Base-by-base conservation (phyloP, 179 eudicot species). In the Corrigiola litoralis region DNA sequence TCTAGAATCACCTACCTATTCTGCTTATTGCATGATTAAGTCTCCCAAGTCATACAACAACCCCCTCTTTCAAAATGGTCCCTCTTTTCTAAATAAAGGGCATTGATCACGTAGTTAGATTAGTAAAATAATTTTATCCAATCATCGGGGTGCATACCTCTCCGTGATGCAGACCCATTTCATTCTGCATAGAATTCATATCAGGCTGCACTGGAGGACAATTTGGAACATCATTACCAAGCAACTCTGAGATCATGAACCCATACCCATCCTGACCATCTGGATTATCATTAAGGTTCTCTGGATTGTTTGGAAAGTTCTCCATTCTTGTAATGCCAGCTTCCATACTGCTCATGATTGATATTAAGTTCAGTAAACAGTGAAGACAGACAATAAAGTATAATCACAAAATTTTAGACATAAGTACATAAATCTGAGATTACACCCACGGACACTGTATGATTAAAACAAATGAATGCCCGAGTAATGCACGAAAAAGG, bases 231-330 rank as follows among this genome's bases (percentile, higher is more conserved):
- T 87, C 95, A 79, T 76, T 80, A 29, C 90, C 97, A 54, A 95
- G 89, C 71, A 91, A 73, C 77, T 91, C 99, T 5, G 97, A 88
- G 47, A 91, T 75, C 96, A 91, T 88, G 73, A 86, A 88, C 68
- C 97, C 97, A 77, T 85, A 95, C 67, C 92, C 96, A 82, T 91
- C 99, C 71, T 91, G 96, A 71, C 54, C 75, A 51, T 81, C 84
- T 24, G 88, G 80, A 63, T 83, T 86, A 37, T 79, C 87, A 66
- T 77, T 82, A 58, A 77, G 29, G 64, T 69, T 81, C 41, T 82
- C 83, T 70, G 77, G 74, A 77, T 81, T 79, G 55, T 69, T 76
- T n/a, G 77, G 76, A 73, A 88, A 84, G 75, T 63, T 73, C 55
- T 80, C 92, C 74, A 84, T 45, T 58, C 76, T 84, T 63, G 78